Evolutionary conservation across 2,329 filamentous ascomycete genomes (phyloP), one percentile per base, ranked within the genome.

Genomic region (Colletotrichum sp.): DNA sequence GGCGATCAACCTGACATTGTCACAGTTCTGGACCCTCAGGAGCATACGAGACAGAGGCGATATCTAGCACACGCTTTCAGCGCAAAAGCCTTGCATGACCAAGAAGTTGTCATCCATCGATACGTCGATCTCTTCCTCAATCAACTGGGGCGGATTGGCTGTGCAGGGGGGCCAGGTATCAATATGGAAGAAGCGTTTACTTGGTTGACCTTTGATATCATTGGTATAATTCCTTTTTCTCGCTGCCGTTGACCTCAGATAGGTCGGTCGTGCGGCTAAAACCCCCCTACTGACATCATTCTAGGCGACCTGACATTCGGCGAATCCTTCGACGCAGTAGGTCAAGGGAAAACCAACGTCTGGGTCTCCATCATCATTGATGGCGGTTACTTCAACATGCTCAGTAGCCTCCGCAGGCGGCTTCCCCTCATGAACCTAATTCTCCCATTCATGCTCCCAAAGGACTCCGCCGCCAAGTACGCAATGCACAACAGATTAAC

Each of bases 301-400:
- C 5, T 8, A 34, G 59, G 59, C 28, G 59, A 62, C 32, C 1
- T 62, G 7, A 32, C 59, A 3, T 62, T 34, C 2, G 59, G 59
- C 26, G 59, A 62, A 4, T 34, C 59, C 18, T 62, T 62, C 30
- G 18, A 62, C 1, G 59, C 59, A 6, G 59, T 62, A 30, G 59
- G 18, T 5, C 59, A 62, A 24, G 59, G 59, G 8, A 34, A 62
- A 4, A 34, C 59, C 30, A 62, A 32, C 59, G 28, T 62, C 1
- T 62, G 30, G 59, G 59, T 62, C 18, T 62, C 59, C n/a, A n/a
- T 62, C 9, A 62, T 62, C 59, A 62, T 62, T 2, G 59, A 62
- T 2, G 59, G 30, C 59, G 28, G 59, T 0, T 62, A 62, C 59
- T 62, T 62, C 6, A 62, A 62, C 30, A 21, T 28, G 59, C 59